Base-by-base conservation (phyloP, 1,284 basidiomycete genomes). In the Coniferiporia sulphurascens region DNA sequence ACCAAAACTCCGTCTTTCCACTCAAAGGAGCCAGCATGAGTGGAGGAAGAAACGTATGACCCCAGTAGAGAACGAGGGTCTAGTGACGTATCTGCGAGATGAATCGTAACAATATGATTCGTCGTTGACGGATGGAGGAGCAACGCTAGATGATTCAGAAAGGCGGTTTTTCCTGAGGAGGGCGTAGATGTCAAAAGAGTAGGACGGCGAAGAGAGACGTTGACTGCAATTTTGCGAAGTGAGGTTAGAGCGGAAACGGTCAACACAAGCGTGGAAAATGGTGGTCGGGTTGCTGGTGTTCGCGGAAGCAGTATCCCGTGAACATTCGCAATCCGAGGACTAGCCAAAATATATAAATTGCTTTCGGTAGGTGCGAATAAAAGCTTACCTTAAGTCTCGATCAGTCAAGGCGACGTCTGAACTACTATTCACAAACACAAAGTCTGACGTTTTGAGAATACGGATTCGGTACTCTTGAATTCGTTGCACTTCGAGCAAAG, bases 1-100 rank as follows among this genome's bases (percentile, higher is more conserved):
- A 96, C 87, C 49, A 99, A 78, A 0, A 95, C 90, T 10, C 97
- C 97, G 66, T 99, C 95, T 70, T 91, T 91, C 91, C 95, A 99
- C 68, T 96, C 93, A 66, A 99, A 99, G 0, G 87, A 87, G 9
- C 97, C 97, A 0, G 93, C 89, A 44, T 85, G 83, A 1, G 83
- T 87, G 0, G 90, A 79, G 0, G 95, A 98, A 1, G 96, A 97
- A 2, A 94, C 79, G 63, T 98, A 97, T 1, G 94, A 96, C 5
- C 97, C 97, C 36, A 99, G 81, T 1, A 99, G 81, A 0, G 94
- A 89, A 52, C 97, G 92, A 38, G 96, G 89, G 69, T 99, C 97
- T 56, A 99, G 82, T 1, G 92, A 97, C 0, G 93, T 95, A 66
- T 97, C 95, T 4, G 94, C 93, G 43, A 98, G 86, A 63, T 97